These are phyloP conservation scores for Silene noctiflora DNA, from an alignment of 179 eudicot genomes.

Conservation along the genomic window DNA sequence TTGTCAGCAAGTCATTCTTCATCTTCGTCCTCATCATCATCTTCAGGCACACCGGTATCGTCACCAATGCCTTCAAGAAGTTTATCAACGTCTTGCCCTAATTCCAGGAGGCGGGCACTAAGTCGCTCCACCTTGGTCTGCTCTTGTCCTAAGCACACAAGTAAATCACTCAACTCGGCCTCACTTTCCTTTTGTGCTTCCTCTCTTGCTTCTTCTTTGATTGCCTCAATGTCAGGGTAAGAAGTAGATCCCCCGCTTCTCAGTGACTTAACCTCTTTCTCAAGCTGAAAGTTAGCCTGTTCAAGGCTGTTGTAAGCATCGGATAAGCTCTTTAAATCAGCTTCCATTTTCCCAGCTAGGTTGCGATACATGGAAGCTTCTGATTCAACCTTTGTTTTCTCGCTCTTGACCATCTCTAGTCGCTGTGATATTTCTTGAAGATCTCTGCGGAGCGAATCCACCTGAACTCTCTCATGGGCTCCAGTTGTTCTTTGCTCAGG, in stretches of 20 bases:
- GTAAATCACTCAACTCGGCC: constrained; percentile 79
- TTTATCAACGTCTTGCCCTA: constrained; percentile 81
- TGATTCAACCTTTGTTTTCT: constrained; percentile 63
- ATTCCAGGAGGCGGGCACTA: constrained; percentile 57
- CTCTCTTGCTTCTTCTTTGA: constrained; percentile 78
- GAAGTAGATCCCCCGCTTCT: constrained; percentile 51
- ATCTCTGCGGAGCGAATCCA: constrained; percentile 69
- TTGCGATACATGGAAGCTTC: constrained; percentile 56
- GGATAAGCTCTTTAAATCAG: constrained; percentile 84
- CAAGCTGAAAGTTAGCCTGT: constrained; percentile 67
- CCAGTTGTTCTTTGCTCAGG: constrained; percentile 48
- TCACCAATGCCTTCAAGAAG: constrained; percentile 91
- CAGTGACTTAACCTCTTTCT: constrained; percentile 55
- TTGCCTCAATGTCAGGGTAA: constrained; percentile 59
- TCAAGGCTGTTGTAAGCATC: constrained; percentile 96
- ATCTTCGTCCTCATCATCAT: constrained; percentile 56
- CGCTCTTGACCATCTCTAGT: constrained; percentile 59
- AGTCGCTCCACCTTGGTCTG: constrained; percentile 93
- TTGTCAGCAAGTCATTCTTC: constrained; percentile 16
- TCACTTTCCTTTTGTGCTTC: constrained; percentile 94
- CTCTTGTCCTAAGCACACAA: constrained; percentile 98
- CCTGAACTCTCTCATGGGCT: constrained; percentile 64
- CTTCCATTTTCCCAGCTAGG: constrained; percentile 63
- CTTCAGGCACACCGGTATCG: constrained; percentile 60
- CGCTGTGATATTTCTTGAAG: constrained; percentile 63